Percentiles rank a stretch among this genome's conserved stretches.
Conservation (phyloP, 2,329 filamentous ascomycete genomes). For the Claviceps maximensis region DNA sequence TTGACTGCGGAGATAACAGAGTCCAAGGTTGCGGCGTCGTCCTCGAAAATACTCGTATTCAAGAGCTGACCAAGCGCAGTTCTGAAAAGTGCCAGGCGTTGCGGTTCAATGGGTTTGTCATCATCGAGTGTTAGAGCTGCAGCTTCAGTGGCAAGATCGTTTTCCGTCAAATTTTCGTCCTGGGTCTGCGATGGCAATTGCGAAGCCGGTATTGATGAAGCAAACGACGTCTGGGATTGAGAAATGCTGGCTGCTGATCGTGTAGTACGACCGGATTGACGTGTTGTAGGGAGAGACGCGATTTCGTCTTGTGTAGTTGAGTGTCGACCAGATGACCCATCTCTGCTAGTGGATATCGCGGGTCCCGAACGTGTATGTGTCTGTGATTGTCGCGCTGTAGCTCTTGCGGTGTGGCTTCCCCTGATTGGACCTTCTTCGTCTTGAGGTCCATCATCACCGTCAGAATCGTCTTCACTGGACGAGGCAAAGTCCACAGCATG, state of each 20-base stretch:
- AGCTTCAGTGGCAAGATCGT: slow-evolving; percentile 29
- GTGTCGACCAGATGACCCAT: slow-evolving; percentile 11
- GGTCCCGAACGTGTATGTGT: neutral
- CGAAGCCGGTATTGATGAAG: slow-evolving; percentile 67
- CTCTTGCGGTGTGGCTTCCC: slow-evolving; percentile 18
- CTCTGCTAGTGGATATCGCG: slow-evolving; percentile 17
- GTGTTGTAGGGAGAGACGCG: slow-evolving; percentile 20
- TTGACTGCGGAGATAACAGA: slow-evolving; percentile 73
- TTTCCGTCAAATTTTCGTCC: slow-evolving; percentile 29
- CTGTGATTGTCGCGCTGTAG: slow-evolving; percentile 10
- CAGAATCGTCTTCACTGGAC: slow-evolving; percentile 44
- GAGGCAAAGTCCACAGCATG: slow-evolving; percentile 43
- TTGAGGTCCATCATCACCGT: slow-evolving; percentile 40
- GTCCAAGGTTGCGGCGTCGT: slow-evolving; percentile 67
- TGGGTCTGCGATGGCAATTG: slow-evolving; percentile 42
- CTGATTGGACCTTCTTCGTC: slow-evolving; percentile 49
- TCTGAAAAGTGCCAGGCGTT: slow-evolving; percentile 63
- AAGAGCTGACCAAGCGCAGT: slow-evolving; percentile 72
- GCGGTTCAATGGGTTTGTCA: slow-evolving; percentile 38
- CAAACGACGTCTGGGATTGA: slow-evolving; percentile 49
- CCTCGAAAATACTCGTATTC: slow-evolving; percentile 69
- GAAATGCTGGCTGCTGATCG: slow-evolving; percentile 24
- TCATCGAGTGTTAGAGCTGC: slow-evolving; percentile 29
- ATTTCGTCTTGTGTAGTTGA: neutral
- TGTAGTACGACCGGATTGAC: slow-evolving; percentile 25